Evolutionary conservation across 768 basidiomycete species (phyloP).

Genomic region (Boletus rubropictus): DNA sequence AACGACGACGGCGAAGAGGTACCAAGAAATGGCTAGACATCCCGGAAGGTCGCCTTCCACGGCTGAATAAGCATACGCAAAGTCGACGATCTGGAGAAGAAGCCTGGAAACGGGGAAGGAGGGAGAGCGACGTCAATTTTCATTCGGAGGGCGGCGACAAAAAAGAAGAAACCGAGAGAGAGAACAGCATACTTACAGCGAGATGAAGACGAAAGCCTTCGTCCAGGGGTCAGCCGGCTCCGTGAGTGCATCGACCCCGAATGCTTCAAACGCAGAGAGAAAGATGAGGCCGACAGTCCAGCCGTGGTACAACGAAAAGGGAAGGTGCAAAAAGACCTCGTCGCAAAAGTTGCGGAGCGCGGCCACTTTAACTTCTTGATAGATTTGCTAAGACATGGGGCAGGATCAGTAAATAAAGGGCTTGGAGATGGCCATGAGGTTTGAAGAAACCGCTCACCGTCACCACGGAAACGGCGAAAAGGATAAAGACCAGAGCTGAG

Average conservation of each 20-base stretch:
- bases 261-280: constrained; percentile 54
- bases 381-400: constrained; percentile 42
- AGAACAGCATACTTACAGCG: constrained; percentile 31
- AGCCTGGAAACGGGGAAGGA: constrained; percentile 28
- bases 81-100: constrained; percentile 53
- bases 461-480: constrained; percentile 47
- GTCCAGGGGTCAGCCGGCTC: constrained; percentile 53
- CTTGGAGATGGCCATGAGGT: too few species aligned
- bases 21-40: constrained; percentile 61
- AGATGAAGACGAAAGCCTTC: constrained; percentile 57
- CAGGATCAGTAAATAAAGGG: neutral
- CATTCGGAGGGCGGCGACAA: neutral
- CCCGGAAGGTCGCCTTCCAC: constrained; percentile 64
- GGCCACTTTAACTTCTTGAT: constrained; percentile 60
- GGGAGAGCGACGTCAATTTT: neutral
- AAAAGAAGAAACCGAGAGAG: too few species aligned
- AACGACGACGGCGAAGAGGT: constrained; percentile 59
- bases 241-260: constrained; percentile 50
- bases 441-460: constrained; percentile 29
- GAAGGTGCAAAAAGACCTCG: constrained; percentile 65
- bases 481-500: constrained; percentile 35
- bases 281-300: constrained; percentile 51
- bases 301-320: constrained; percentile 67
- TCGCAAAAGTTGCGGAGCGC: constrained; percentile 44
- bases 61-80: constrained; percentile 61